These are phyloP conservation scores for Oldenlandia corymbosa DNA, from an alignment of 257 asterid genomes.

Conservation along the genomic window DNA sequence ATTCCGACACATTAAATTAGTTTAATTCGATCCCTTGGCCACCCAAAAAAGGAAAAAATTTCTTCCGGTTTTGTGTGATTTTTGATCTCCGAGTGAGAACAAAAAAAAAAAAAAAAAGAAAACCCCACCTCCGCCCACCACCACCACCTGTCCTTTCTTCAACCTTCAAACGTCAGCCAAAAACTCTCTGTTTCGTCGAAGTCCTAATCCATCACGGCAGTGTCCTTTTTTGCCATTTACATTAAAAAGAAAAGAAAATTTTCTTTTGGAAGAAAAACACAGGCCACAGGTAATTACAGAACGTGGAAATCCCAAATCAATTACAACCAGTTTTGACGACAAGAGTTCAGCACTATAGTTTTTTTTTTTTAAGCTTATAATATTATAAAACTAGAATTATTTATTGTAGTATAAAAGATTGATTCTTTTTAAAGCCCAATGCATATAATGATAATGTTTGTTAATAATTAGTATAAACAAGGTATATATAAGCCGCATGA, in stretches of 20 bases:
- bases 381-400: background rate
- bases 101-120: no score
- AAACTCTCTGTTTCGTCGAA: background rate
- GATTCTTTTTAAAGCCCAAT: no score
- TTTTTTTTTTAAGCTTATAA: background rate
- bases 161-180: slow-evolving; percentile 6
- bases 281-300: background rate
- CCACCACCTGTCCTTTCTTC: background rate
- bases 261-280: background rate
- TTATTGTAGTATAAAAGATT: background rate
- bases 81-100: background rate
- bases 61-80: no score
- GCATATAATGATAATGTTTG: no score
- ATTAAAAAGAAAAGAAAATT: no score
- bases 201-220: slow-evolving; percentile 17
- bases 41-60: background rate
- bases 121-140: no score
- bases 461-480: background rate
- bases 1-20: background rate
- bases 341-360: no score
- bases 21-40: background rate
- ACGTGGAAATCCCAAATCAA: no score
- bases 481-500: slow-evolving; percentile 6
- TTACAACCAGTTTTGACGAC: background rate
- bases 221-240: no score